Base-by-base conservation (phyloP, 495 filamentous ascomycete species). In the Trichoderma reesei region DNA sequence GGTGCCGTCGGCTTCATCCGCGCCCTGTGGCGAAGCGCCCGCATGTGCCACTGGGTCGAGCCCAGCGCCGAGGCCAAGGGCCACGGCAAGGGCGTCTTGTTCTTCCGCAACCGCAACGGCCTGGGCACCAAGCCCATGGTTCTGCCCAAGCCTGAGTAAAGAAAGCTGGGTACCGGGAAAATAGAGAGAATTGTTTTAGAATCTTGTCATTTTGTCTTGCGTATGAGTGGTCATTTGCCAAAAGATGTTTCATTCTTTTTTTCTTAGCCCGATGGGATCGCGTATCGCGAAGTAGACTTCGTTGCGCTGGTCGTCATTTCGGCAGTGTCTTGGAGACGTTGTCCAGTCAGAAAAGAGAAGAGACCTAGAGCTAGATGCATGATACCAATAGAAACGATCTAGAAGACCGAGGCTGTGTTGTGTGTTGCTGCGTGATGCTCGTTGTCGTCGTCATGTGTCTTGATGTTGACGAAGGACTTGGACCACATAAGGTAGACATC, bases 51-150 rank as follows among this genome's bases (percentile, higher is more conserved):
- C 70, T 91, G 88, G 85, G 86, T 90, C 66, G 85, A 87, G 78
- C 81, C 81, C 41, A 82, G 73, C 70, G 89, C 85, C 66, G 89
- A 84, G 63, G 83, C 87, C 48, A 69, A 80, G 68, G 88, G 86
- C 26, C 81, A 85, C 56, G 82, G 76, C 65, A 83, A 85, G 78
- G 83, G 84, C 56, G 82, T 90, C 36, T 64, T 76, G 67, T 90
- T 90, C 79, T 90, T 86, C 82, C 77, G 88, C 63, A 90, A 90
- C 81, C 79, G 82, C 66, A 98, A 96, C 75, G 85, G 85, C 18
- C 72, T 90, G 26, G 90, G 90, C 60, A 72, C 83, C 60, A 78
- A 82, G 69, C 89, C 90, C 5, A 61, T 75, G 68, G 84, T 85
- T 74, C 68, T 79, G 65, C 20, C 46, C 14, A 48, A 48, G 41